Evolutionary conservation across 2,329 filamentous ascomycete species (phyloP), one percentile per base, ranked within the genome.

Genomic region (Penicillium sp.): DNA sequence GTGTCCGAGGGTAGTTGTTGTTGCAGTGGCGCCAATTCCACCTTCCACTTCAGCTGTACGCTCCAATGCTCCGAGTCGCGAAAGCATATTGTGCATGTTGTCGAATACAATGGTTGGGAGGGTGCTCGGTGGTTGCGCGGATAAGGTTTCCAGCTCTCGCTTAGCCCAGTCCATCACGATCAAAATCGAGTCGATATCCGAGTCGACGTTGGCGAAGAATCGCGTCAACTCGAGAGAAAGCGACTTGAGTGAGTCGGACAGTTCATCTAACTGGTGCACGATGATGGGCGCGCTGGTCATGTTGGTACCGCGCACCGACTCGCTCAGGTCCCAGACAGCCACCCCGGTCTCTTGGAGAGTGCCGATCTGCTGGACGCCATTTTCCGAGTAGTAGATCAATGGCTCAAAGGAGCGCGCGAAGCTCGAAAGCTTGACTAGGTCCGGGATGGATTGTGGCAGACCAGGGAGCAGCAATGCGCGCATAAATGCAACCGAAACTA

Each of bases 151-250:
- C 12, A 97, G 81, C 68, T 96, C 90, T 57, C 90, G 84, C 64
- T 87, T 87, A 12, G 89, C 88, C 92, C 92, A 96, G 66, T 95
- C 89, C 90, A 97, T 96, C 44, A 95, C 89, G 53, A 93, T 86
- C 31, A 97, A 79, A 58, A 96, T 95, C 52, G 87, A 86, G 66
- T 96, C 92, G 60, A 97, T 87, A 64, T 96, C 92, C 24, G 89
- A 88, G 62, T 96, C 89, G 10, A 97, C 89, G 57, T 91, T 89
- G 44, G 90, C 88, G 68, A 96, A 95, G 75, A 97, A 96, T 63
- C 86, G 85, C 6, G 88, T 95, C 58, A 96, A 80, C 67, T 95
- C 90, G 13, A 90, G 78, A 1, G 89, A 88, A 23, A 97, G 77
- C 2, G 83, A 85, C 71, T 92, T 95, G 53, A 96, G 80, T 47